phyloP scores from a whole-genome alignment of 192 early-diverging fungal genomes.

The Umbelopsis vinacea region DNA sequence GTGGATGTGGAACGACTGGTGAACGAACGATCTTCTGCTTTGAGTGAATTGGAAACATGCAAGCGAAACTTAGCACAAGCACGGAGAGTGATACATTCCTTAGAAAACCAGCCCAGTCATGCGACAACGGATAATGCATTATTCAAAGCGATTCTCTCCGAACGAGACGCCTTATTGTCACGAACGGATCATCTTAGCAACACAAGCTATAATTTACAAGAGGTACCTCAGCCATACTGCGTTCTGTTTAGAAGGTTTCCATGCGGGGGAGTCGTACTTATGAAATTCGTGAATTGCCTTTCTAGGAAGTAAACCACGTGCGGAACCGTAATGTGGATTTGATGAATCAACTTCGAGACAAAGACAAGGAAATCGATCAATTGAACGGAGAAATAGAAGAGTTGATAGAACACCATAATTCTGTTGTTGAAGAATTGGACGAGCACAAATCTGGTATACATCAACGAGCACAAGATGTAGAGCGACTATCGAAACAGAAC shows the following conservation, averaged over 20 bases:
- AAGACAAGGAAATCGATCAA: conserved; percentile 42
- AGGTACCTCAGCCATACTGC: not conserved
- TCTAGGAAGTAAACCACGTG: conserved; percentile 25
- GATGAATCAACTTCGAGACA: conserved; percentile 47
- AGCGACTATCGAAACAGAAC: conserved; percentile 19
- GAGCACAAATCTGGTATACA: conserved; percentile 18
- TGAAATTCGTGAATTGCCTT: no score
- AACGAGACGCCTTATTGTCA: conserved; percentile 15
- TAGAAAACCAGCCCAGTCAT: conserved; percentile 12
- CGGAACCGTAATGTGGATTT: conserved; percentile 45
- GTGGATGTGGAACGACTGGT: conserved; percentile 1
- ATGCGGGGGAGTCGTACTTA: no score
- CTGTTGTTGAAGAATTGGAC: conserved; percentile 31
- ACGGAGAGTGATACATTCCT: conserved; percentile 9
- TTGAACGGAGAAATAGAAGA: conserved; percentile 41
- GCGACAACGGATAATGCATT: not conserved
- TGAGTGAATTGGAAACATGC: conserved; percentile 3
- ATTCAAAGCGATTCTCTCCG: conserved; percentile 28
- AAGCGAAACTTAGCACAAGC: conserved; percentile 17
- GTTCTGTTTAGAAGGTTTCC: not conserved
- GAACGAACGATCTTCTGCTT: not conserved
- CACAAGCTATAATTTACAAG: conserved; percentile 8
- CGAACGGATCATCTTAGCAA: conserved; percentile 14
- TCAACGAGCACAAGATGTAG: conserved; percentile 12
- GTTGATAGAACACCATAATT: conserved; percentile 29